These are phyloP conservation scores for Soucietia sequanensis DNA, from an alignment of 805 yeast species.

Conservation along the genomic window DNA sequence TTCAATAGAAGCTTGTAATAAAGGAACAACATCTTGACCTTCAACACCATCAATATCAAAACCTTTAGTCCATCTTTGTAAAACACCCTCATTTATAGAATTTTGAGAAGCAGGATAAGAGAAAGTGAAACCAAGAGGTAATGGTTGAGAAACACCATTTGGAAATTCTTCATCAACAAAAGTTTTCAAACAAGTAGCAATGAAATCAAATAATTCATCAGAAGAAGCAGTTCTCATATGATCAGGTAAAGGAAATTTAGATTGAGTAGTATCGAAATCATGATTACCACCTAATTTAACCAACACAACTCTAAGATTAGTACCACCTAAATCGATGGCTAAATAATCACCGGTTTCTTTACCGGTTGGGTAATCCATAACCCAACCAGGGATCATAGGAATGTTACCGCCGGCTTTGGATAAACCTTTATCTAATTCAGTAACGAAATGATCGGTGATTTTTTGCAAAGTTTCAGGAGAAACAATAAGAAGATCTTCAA, in stretches of 20 bases:
- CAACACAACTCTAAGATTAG: slow-evolving; percentile 89
- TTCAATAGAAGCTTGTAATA: slow-evolving; percentile 76
- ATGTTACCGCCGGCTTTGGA: slow-evolving; percentile 75
- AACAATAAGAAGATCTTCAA: slow-evolving; percentile 65
- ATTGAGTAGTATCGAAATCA: slow-evolving; percentile 81
- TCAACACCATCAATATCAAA: slow-evolving; percentile 92
- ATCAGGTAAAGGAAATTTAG: slow-evolving; percentile 79
- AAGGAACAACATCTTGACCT: slow-evolving; percentile 90
- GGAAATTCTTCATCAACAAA: slow-evolving; percentile 71
- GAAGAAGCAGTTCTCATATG: slow-evolving; percentile 73
- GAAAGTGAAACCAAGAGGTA: slow-evolving; percentile 93
- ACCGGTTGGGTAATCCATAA: slow-evolving; percentile 90
- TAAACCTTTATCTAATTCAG: slow-evolving; percentile 80
- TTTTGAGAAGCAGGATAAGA: slow-evolving; percentile 85
- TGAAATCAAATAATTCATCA: slow-evolving; percentile 80
- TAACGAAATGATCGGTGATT: slow-evolving; percentile 72
- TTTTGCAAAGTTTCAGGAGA: slow-evolving; percentile 56
- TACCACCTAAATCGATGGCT: slow-evolving; percentile 97
- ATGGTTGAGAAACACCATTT: slow-evolving; percentile 55
- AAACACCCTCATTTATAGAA: slow-evolving; percentile 79
- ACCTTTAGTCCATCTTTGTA: slow-evolving; percentile 98
- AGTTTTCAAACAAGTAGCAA: slow-evolving; percentile 74
- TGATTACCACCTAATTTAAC: slow-evolving; percentile 81
- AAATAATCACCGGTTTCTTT: slow-evolving; percentile 83
- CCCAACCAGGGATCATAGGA: slow-evolving; percentile 99